These are phyloP conservation scores for Leccinum boreale DNA, from an alignment of 768 basidiomycete genomes.

Conservation along the genomic window DNA sequence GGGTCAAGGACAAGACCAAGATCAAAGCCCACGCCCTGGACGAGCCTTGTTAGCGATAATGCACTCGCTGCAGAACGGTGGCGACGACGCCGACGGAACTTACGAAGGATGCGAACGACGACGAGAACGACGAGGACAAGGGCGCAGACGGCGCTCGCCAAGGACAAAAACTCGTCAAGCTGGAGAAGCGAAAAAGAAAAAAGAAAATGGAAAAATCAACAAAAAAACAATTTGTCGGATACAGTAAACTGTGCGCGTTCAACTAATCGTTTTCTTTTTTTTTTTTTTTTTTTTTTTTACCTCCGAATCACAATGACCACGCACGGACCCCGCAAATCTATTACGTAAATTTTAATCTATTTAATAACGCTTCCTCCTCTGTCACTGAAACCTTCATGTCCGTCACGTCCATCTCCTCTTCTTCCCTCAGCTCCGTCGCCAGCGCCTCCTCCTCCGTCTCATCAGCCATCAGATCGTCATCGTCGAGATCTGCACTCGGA, in stretches of 20 bases:
- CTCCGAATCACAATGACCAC: slow-evolving; percentile 22
- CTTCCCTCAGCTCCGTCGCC: slow-evolving; percentile 40
- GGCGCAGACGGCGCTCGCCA: slow-evolving; percentile 20
- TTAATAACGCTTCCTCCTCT: slow-evolving; percentile 37
- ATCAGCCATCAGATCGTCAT: slow-evolving; percentile 29
- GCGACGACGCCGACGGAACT: not conserved
- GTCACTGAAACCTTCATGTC: slow-evolving; percentile 32
- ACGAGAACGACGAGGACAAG: slow-evolving; percentile 21
- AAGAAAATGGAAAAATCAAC: slow-evolving; percentile 14
- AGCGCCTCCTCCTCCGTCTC: slow-evolving; percentile 38
- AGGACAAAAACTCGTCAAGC: slow-evolving; percentile 19
- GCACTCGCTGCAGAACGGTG: not conserved
- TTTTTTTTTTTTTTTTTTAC: slow-evolving; percentile 1
- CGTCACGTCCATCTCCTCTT: slow-evolving; percentile 37
- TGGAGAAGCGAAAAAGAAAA: slow-evolving; percentile 21
- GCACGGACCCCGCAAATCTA: slow-evolving; percentile 27
- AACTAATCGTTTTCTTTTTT: slow-evolving; percentile 3
- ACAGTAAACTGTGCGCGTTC: not conserved
- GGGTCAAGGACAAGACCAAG: slow-evolving; percentile 33
- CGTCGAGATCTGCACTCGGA: slow-evolving; percentile 15
- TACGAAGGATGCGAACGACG: not conserved
- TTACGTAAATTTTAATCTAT: slow-evolving; percentile 11
- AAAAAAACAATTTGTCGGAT: slow-evolving; percentile 20
- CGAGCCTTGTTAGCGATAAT: not conserved
- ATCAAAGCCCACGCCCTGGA: slow-evolving; percentile 28